Percentiles rank a stretch among this genome's conserved stretches.
These are phyloP conservation scores for Curvularia sp. DNA, from an alignment of 2,329 filamentous ascomycete species.

Conservation along the genomic window DNA sequence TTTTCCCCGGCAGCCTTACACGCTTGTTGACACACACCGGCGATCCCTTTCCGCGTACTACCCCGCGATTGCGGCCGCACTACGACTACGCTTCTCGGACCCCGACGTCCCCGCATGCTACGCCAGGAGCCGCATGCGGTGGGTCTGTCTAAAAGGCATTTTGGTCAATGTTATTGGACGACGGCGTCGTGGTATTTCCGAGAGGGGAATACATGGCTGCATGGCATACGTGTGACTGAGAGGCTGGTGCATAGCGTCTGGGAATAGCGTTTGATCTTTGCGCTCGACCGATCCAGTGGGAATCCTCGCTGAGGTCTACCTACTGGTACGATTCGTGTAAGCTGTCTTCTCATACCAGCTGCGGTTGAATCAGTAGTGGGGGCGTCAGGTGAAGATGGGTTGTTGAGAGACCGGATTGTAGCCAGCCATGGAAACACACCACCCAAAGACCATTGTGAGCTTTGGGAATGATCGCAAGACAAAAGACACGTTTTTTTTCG, in stretches of 20 bases:
- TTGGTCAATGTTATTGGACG: constrained; percentile 14
- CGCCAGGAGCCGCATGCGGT: constrained; percentile 33
- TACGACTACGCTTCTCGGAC: constrained; percentile 20
- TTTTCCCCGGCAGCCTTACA: constrained; percentile 15
- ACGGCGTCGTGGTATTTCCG: constrained; percentile 4
- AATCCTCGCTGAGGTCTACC: constrained; percentile 16
- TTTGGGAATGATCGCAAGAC: background rate
- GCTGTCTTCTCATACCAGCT: constrained; percentile 20
- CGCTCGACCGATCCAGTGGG: constrained; percentile 36
- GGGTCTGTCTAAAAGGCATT: constrained; percentile 13
- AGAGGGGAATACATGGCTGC: constrained; percentile 10
- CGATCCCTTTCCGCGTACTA: constrained; percentile 9
- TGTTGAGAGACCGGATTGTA: constrained; percentile 7
- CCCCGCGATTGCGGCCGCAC: constrained; percentile 30
- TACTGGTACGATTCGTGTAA: constrained; percentile 14
- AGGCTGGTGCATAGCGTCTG: constrained; percentile 15
- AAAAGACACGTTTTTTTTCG: background rate
- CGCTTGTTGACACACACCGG: background rate
- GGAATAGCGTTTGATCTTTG: constrained; percentile 21
- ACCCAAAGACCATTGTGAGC: background rate
- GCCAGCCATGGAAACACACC: constrained; percentile 1
- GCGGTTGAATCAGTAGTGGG: constrained; percentile 9
- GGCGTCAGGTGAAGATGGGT: constrained; percentile 5
- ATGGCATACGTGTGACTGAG: constrained; percentile 20
- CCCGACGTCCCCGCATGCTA: constrained; percentile 31